Evolutionary conservation across 2,329 filamentous ascomycete genomes (phyloP).

Genomic region (Phoma sp.): DNA sequence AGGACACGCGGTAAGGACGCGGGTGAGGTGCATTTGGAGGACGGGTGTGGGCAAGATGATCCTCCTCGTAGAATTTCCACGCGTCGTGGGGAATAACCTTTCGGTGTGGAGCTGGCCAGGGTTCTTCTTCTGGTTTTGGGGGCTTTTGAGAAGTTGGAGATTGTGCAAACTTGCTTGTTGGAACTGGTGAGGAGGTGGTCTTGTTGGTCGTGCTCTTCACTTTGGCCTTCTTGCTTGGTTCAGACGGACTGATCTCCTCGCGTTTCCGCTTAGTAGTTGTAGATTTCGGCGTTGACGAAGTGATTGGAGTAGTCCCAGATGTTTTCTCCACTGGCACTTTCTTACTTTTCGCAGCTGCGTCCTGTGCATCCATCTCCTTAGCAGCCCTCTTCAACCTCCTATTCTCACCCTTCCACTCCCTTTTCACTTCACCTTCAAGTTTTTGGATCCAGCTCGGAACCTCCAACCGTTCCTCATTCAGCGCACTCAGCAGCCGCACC

Average conservation of each 20-base stretch:
- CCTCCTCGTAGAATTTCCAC: not conserved
- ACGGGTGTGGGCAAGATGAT: not conserved
- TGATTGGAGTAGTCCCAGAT: not conserved
- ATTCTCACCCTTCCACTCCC: slow-evolving; percentile 61
- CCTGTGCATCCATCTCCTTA: not conserved
- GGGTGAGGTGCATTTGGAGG: not conserved
- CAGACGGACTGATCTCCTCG: not conserved
- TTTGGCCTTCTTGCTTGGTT: not conserved
- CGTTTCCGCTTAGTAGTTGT: slow-evolving; percentile 2
- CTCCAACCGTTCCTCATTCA: slow-evolving; percentile 56
- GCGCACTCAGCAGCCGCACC: slow-evolving; percentile 64
- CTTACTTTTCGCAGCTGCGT: too few relatives aligned
- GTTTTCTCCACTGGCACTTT: not conserved
- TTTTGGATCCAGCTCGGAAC: slow-evolving; percentile 58
- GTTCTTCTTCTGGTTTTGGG: not conserved
- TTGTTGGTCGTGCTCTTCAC: not conserved
- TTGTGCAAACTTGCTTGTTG: not conserved
- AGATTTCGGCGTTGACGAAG: not conserved
- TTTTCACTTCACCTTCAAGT: slow-evolving; percentile 63
- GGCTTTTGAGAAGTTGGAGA: not conserved
- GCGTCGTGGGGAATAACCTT: not conserved
- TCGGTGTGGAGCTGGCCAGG: not conserved
- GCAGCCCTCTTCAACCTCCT: slow-evolving; percentile 53
- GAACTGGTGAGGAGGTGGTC: not conserved
- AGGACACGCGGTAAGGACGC: not conserved